Evolutionary conservation across 2,329 filamentous ascomycete species (phyloP).

Genomic region (Aschersonia sp.): DNA sequence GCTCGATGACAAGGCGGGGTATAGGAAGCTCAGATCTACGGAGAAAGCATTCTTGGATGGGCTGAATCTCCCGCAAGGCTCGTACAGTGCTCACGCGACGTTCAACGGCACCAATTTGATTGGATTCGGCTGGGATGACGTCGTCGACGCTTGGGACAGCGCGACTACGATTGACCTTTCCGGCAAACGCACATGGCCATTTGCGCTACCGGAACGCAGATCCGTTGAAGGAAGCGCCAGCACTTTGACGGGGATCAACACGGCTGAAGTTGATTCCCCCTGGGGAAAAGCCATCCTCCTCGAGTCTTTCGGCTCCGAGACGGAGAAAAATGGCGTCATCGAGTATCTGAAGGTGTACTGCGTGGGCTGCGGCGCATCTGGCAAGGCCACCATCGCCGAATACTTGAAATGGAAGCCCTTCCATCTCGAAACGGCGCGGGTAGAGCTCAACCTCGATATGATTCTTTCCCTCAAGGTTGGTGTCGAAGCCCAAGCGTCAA

Average conservation of each 20-base stretch:
- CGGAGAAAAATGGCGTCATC: slow-evolving; percentile 4
- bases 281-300: slow-evolving; percentile 16
- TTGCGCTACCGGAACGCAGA: no score
- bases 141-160: no score
- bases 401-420: background rate
- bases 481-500: slow-evolving; percentile 13
- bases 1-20: slow-evolving; percentile 13
- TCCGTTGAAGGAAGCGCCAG: background rate
- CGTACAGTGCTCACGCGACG: background rate
- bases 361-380: slow-evolving; percentile 15
- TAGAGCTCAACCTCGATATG: slow-evolving; percentile 7
- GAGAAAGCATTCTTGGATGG: background rate
- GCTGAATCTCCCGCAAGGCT: background rate
- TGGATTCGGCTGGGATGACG: no score
- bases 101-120: background rate
- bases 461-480: slow-evolving; percentile 13
- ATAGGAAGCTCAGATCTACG: background rate
- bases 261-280: slow-evolving; percentile 11
- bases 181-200: no score
- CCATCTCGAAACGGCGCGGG: background rate
- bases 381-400: slow-evolving; percentile 7
- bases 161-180: no score
- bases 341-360: slow-evolving; percentile 15
- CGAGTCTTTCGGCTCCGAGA: slow-evolving; percentile 10
- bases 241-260: slow-evolving; percentile 6